Evolutionary conservation across 1,284 basidiomycete genomes (phyloP), one percentile per base, ranked within the genome.

Genomic region (Stereum hirsutum): DNA sequence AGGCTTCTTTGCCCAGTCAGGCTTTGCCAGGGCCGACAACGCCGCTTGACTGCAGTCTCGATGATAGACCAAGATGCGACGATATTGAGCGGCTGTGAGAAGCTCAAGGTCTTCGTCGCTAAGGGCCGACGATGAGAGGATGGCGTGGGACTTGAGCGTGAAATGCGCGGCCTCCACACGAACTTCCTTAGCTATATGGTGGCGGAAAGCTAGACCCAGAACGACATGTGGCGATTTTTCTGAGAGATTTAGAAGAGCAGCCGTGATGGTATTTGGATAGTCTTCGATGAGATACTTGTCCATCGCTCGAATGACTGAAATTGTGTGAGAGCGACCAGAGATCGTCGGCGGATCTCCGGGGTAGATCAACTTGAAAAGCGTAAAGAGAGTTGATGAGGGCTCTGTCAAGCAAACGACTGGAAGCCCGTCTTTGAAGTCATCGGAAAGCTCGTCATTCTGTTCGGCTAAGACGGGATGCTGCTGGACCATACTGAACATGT

Each of bases 401-500:
- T 41, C 39, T 3, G 39, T 30, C 27, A 41, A 21, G 14, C 12
- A 12, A n/a, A 41, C 20, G 11, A 41, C 15, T 4, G 27, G 39
- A 14, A 25, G 26, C 5, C 39, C 39, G 14, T 21, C 19, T 21
- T 31, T 41, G 19, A 20, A 32, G 11, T 41, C 26, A 14, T 41
- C 26, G 11, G 24, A 26, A n/a, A n/a, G n/a, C n/a, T n/a, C n/a
- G n/a, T n/a, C n/a, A n/a, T n/a, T n/a, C n/a, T n/a, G n/a, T n/a
- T n/a, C n/a, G n/a, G n/a, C n/a, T n/a, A n/a, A n/a, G n/a, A n/a
- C n/a, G n/a, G n/a, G n/a, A n/a, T n/a, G n/a, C n/a, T n/a, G n/a
- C n/a, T n/a, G n/a, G 5, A 21, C 24, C 27, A 17, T 11, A 10
- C 20, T 25, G 28, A 56, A 51, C 54, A 56, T 54, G 31, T 48